Base-by-base conservation (phyloP, 164 flowering plant genomes). In the Annona squamosa region DNA sequence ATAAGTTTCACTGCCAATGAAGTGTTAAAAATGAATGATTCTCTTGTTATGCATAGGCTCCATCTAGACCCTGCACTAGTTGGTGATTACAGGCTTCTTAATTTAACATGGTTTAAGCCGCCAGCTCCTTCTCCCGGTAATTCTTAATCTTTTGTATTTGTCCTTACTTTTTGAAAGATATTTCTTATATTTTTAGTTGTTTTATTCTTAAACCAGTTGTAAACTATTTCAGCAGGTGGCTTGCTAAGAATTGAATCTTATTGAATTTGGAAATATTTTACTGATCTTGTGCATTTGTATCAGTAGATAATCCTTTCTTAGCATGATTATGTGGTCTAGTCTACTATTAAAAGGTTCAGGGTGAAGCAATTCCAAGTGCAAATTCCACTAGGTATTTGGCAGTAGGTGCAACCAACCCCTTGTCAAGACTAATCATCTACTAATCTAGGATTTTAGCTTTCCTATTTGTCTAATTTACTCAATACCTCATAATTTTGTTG, bases 51-150 rank as follows among this genome's bases (percentile, higher is more conserved):
- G 80, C 98, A 90, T 75, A 90, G 59, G 80, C 87, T 92, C 82
- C 88, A 77, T 77, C 78, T 95, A 43, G 80, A 88, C 80, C 85
- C 90, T 75, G 65, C 71, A 41, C 73, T 88, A 45, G 90, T 92
- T 64, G 94, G 96, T 57, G 97, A 89, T 72, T 95, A 95, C 81
- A 86, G 80, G 69, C 89, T 95, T 82, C 93, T 92, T 69, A 95
- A 92, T 75, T 69, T 95, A 48, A 92, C 97, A 72, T 92, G 94
- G 97, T 95, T 86, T 81, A 82, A 84, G 75, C 82, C 93, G 5
- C 88, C 90, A 5, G 77, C 76, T 71, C 87, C 84, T 74, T 83
- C 95, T 71, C 88, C 72, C 74, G 97, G 99, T 95, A 87, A 85
- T 71, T 74, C 65, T 74, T 43, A 45, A 52, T 57, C 61, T 73